A percentile compares a stretch with the other conserved stretches of the same genome.
These are phyloP conservation scores for Trametes meyenii DNA, from an alignment of 768 basidiomycete genomes.

Conservation along the genomic window DNA sequence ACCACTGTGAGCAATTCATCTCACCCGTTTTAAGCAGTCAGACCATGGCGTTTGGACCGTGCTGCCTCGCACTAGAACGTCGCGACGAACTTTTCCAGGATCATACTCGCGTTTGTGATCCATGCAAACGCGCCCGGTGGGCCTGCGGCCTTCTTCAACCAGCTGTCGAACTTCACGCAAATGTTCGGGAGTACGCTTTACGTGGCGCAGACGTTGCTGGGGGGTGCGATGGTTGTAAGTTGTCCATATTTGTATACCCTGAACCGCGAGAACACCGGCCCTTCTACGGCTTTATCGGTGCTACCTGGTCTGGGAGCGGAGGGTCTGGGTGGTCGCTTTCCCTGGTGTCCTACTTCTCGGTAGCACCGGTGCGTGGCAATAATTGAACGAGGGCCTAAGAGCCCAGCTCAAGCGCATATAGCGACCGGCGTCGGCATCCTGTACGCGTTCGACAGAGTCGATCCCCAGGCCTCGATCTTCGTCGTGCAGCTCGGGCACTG, in stretches of 20 bases:
- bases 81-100: slow-evolving; percentile 39
- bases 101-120: slow-evolving; percentile 40
- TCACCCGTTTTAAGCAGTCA: slow-evolving; percentile 30
- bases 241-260: slow-evolving; percentile 19
- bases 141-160: slow-evolving; percentile 38
- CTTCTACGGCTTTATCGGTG: slow-evolving; percentile 4
- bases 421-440: slow-evolving; percentile 36
- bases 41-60: not conserved
- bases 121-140: slow-evolving; percentile 24
- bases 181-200: slow-evolving; percentile 42
- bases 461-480: slow-evolving; percentile 37
- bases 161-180: slow-evolving; percentile 40
- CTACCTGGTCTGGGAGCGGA: slow-evolving; percentile 19
- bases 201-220: slow-evolving; percentile 42
- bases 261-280: slow-evolving; percentile 12
- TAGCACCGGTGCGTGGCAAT: slow-evolving; percentile 33
- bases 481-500: slow-evolving; percentile 36
- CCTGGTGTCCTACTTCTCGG: slow-evolving; percentile 36
- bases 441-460: slow-evolving; percentile 36
- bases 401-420: slow-evolving; percentile 7
- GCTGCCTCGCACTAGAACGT: slow-evolving; percentile 36
- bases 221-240: slow-evolving; percentile 30
- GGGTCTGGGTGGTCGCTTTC: slow-evolving; percentile 29
- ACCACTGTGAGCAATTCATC: slow-evolving; percentile 37
- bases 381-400: not conserved